A percentile compares a stretch with the other conserved stretches of the same genome.
Conservation (phyloP, 176 grass and related monocot genomes). For the Paspalum vaginatum region DNA sequence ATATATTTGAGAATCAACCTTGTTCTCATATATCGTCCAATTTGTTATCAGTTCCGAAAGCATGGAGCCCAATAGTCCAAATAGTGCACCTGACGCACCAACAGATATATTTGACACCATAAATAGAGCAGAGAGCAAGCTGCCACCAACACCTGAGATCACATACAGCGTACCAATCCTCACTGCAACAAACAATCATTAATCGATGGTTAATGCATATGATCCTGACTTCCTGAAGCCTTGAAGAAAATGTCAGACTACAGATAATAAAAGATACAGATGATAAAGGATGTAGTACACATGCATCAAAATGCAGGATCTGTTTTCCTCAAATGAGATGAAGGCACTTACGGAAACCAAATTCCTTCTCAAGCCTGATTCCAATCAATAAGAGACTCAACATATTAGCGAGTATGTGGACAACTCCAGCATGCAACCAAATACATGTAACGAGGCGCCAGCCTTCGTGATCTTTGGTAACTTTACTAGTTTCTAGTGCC, state of each 20-base stretch:
- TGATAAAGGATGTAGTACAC: not conserved
- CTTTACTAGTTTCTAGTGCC: constrained; percentile 64
- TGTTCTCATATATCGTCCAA: constrained; percentile 98
- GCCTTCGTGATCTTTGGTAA: constrained; percentile 70
- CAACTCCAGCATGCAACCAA: constrained; percentile 92
- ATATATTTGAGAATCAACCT: constrained; percentile 50
- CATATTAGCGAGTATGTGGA: constrained; percentile 95
- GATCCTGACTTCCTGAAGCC: not conserved
- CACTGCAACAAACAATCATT: constrained; percentile 54
- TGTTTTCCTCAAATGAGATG: constrained; percentile 4
- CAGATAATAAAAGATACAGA: not conserved
- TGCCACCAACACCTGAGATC: constrained; percentile 86
- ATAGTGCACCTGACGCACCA: constrained; percentile 95
- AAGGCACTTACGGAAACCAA: constrained; percentile 75
- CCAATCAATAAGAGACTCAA: constrained; percentile 85
- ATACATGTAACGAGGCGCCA: constrained; percentile 94
- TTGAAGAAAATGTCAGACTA: constrained; percentile 8
- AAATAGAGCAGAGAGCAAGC: constrained; percentile 89
- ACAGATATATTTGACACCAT: constrained; percentile 86
- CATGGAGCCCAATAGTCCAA: constrained; percentile 93
- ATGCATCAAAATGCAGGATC: not conserved
- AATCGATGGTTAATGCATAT: constrained; percentile 19
- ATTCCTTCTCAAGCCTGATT: constrained; percentile 91
- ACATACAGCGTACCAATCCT: constrained; percentile 87
- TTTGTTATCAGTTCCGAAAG: constrained; percentile 98